Conservation (phyloP, 352 stramenopile genomes). For the Phytopythium delawarense region DNA sequence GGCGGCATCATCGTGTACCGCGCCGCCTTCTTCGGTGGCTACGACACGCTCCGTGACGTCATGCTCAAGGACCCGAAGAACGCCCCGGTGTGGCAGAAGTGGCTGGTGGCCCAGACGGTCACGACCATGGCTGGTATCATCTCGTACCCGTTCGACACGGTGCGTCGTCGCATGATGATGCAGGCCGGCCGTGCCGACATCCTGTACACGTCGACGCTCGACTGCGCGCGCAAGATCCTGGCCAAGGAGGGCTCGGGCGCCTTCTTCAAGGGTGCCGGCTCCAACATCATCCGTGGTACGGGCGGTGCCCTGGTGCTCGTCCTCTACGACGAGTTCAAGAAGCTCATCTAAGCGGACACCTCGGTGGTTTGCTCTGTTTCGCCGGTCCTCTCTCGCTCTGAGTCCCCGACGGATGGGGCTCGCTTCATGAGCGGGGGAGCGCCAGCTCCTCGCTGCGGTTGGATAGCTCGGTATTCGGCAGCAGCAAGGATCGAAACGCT, state of each 20-base stretch:
- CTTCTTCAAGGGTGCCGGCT: slow-evolving; percentile 99
- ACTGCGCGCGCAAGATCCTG: slow-evolving; percentile 97
- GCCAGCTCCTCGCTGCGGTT: background rate
- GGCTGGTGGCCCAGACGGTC: slow-evolving; percentile 89
- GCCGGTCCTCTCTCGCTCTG: background rate
- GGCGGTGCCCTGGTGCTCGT: slow-evolving; percentile 98
- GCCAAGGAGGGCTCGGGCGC: slow-evolving; percentile 93
- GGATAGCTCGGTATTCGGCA: background rate
- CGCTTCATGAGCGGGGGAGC: background rate
- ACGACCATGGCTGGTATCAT: slow-evolving; percentile 90
- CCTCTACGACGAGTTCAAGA: slow-evolving; percentile 99
- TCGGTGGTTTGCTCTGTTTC: background rate
- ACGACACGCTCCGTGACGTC: slow-evolving; percentile 95
- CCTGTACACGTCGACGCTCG: slow-evolving; percentile 95
- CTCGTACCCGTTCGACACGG: slow-evolving; percentile 96
- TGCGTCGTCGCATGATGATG: slow-evolving; percentile 97
- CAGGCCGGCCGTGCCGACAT: slow-evolving; percentile 96
- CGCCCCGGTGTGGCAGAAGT: slow-evolving; percentile 87
- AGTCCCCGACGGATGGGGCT: background rate
- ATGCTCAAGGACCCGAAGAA: slow-evolving; percentile 82
- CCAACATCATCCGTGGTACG: slow-evolving; percentile 98
- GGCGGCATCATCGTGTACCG: slow-evolving; percentile 99
- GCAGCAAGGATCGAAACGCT: background rate
- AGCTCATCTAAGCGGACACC: slow-evolving; percentile 39
- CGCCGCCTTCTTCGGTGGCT: slow-evolving; percentile 97